phyloP scores from a whole-genome alignment of 495 filamentous ascomycete genomes.

The Penicillium alfredii region DNA sequence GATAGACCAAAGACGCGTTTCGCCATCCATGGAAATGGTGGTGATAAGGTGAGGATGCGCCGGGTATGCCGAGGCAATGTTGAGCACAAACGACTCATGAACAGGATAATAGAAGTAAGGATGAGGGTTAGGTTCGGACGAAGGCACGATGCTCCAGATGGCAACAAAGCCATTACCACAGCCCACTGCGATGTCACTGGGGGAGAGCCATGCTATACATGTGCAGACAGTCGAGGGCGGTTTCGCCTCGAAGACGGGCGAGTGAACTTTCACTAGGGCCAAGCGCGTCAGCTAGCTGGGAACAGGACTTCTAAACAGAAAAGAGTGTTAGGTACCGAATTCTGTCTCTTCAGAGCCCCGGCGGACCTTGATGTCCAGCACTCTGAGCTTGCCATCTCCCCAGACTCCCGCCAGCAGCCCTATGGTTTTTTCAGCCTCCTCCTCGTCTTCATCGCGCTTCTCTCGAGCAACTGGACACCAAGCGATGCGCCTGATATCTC shows the following conservation, averaged over 20 bases:
- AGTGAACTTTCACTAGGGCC: constrained; percentile 39
- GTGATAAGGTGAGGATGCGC: constrained; percentile 51
- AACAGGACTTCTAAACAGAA: not conserved
- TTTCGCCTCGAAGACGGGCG: constrained; percentile 50
- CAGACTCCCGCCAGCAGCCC: constrained; percentile 59
- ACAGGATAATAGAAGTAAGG: constrained; percentile 54
- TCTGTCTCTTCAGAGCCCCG: constrained; percentile 25
- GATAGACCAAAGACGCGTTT: constrained; percentile 52
- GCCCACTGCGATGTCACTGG: constrained; percentile 53
- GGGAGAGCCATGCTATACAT: constrained; percentile 57
- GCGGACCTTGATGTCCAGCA: constrained; percentile 49
- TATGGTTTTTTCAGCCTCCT: constrained; percentile 30
- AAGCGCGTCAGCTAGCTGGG: too few relatives aligned
- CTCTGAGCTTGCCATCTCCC: constrained; percentile 54
- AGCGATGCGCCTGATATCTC: constrained; percentile 49
- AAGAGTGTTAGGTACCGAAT: constrained; percentile 33
- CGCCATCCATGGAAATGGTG: constrained; percentile 53
- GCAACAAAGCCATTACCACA: constrained; percentile 57
- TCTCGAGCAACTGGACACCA: constrained; percentile 55
- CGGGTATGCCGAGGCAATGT: constrained; percentile 52
- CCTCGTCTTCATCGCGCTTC: constrained; percentile 28
- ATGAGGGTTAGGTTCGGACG: constrained; percentile 19
- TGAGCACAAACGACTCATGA: constrained; percentile 56
- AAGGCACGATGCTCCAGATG: constrained; percentile 47
- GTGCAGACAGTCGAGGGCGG: constrained; percentile 50